Base-by-base conservation (phyloP, 176 grass and related monocot genomes). In the Paspalum notatum region DNA sequence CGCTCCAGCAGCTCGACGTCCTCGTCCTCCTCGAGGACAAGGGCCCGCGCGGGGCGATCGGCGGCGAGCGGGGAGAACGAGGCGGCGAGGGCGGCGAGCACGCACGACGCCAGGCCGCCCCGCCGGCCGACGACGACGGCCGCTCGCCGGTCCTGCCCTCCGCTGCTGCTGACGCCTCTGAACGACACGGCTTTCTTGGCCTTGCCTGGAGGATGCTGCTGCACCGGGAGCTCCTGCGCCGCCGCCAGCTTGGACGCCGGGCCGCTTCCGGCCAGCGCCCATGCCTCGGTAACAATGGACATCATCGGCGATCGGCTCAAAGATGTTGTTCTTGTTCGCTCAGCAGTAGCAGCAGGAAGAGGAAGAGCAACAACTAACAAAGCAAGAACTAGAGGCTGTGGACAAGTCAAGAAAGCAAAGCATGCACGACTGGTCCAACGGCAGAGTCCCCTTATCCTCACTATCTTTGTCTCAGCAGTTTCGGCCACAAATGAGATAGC, bases 1-100 rank as follows among this genome's bases (percentile, higher is more conserved):
- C 83, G 89, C 84, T 98, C 92, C 65, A 98, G 75, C 50, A 98
- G 85, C 87, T 98, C 92, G 84, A 89, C n/a, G 64, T 93, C 92
- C 60, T 98, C 96, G 66, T 98, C 92, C 0, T 73, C 92, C 68
- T 98, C 96, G 12, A 98, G 84, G 39, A 98, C 81, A 42, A 85
- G 71, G 2, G 95, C 87, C 61, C 42, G 81, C 37, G 87, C 86
- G 3, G 80, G 43, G 16, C 70, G 59, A 16, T 71, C 84, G 7
- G 54, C 12, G 4, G 70, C 53, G 26, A 78, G 71, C 7, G 80
- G 49, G 44, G 66, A 76, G 45, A 82, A 53, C 0, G 82, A 80
- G 7, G 78, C 47, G 1, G 85, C 80, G 24, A 94, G 12, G 38
- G 77, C 74, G 9, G 86, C 77, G 32, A 94, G 77, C 72, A 89